phyloP scores from a whole-genome alignment of 1,284 basidiomycete genomes.

The Puccinia horiana region DNA sequence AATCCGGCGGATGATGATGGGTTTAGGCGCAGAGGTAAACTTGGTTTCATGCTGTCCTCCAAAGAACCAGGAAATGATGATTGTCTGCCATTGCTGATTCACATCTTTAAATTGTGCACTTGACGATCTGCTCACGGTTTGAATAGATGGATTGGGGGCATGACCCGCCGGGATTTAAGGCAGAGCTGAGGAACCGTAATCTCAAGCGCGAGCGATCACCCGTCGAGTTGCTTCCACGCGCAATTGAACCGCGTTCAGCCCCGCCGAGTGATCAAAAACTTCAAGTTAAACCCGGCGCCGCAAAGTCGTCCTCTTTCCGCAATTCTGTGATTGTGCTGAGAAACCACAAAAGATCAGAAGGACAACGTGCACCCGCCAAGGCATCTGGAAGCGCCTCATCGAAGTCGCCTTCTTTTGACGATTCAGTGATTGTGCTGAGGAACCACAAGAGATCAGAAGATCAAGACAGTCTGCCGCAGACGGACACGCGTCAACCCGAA shows the following conservation, averaged over 20 bases:
- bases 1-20: slow-evolving; percentile 12
- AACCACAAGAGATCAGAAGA: background rate
- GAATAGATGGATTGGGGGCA: background rate
- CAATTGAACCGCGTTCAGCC: background rate
- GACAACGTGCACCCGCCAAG: background rate
- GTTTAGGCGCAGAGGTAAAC: background rate
- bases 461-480: background rate
- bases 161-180: background rate
- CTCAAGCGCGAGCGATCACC: background rate
- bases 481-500: background rate
- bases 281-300: background rate
- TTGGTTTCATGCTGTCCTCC: background rate
- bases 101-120: background rate
- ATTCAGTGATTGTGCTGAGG: slow-evolving; percentile 4
- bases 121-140: background rate
- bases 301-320: background rate
- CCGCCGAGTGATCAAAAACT: background rate
- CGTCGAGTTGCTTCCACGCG: background rate
- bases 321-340: background rate
- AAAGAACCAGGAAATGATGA: background rate
- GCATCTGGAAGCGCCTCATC: background rate
- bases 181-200: background rate
- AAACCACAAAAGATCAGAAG: background rate
- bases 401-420: background rate
- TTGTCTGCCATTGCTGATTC: background rate